Percentiles rank a stretch among this genome's conserved stretches.
Conservation (phyloP, 129 eudicot species). For the Chrysanthemum makinoi region DNA sequence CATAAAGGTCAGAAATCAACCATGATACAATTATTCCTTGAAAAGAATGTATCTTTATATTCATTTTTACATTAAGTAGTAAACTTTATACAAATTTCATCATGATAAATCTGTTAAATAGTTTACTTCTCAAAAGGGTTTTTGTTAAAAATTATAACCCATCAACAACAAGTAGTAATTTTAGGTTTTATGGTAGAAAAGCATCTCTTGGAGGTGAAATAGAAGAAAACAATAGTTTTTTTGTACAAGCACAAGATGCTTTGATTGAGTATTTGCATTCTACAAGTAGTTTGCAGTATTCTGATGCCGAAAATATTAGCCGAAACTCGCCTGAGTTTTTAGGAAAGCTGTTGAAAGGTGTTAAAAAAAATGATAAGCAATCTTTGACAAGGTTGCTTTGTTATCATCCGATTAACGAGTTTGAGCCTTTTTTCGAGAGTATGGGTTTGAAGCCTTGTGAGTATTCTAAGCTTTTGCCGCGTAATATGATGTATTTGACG, state of each 20-base stretch:
- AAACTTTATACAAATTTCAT: constrained; percentile 2
- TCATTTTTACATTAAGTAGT: not conserved
- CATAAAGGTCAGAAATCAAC: constrained; percentile 24
- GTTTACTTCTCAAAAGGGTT: constrained; percentile 26
- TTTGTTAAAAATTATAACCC: constrained; percentile 15
- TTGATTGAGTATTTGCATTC: constrained; percentile 70
- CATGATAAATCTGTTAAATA: constrained; percentile 35
- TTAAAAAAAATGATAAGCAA: constrained; percentile 36
- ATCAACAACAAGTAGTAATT: constrained; percentile 15
- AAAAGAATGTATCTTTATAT: constrained; percentile 14
- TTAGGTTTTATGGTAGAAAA: constrained; percentile 43
- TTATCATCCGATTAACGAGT: constrained; percentile 81
- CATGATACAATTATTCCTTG: not conserved
- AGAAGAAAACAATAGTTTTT: constrained; percentile 7
- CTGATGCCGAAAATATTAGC: constrained; percentile 77
- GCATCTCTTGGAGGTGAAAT: constrained; percentile 11
- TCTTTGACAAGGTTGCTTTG: constrained; percentile 56
- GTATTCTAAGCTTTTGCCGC: constrained; percentile 50
- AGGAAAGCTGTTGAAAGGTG: constrained; percentile 41
- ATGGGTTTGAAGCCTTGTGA: constrained; percentile 63
- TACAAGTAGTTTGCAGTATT: constrained; percentile 65
- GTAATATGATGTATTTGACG: constrained; percentile 43
- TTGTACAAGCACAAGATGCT: constrained; percentile 68
- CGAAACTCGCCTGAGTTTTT: constrained; percentile 60
- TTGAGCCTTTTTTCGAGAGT: constrained; percentile 89